Evolutionary conservation across 768 basidiomycete genomes (phyloP), one percentile per base, ranked within the genome.

Genomic region (Tylopilus cervinicoccineus): DNA sequence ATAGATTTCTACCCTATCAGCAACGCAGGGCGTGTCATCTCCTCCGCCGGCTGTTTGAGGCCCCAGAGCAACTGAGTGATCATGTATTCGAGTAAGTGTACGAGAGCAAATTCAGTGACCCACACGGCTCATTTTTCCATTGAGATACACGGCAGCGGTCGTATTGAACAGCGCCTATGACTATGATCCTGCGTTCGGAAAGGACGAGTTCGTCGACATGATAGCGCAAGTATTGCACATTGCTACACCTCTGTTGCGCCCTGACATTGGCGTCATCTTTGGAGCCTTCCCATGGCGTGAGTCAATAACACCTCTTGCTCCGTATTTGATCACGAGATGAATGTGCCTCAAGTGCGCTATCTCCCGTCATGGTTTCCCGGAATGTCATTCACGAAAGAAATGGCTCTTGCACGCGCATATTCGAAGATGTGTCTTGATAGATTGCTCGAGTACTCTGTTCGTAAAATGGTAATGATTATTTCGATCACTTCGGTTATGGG

Each of bases 361-460:
- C 47, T 57, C 16, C 56, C 54, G 8, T 5, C 54, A 7, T 57
- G 56, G 56, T 38, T 57, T 12, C 56, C 56, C 1, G 54, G 47
- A 1, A 48, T 43, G 47, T 36, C 47, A 3, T 24, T 48, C 14
- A 48, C 36, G 4, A 23, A 0, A 31, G 17, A 42, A 1, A 44
- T 53, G 48, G 45, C 23, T 3, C 20, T 7, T 8, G 43, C 43
- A 2, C 22, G 11, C 2, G 26, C 38, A n/a, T 26, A 44, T 11
- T 14, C 45, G 9, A 42, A 9, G 2, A 8, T 26, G 0, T 57
- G 38, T 13, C 33, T 56, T 2, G 47, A 52, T 24, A 1, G 11
- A 16, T 37, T 38, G 6, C 52, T 51, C n/a, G 28, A 36, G 6
- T 22, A 45, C 12, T 47, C 52, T n/a, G 3, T 56, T 27, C 36